Base-by-base conservation (phyloP, 495 filamentous ascomycete genomes). In the Neurospora sp. region DNA sequence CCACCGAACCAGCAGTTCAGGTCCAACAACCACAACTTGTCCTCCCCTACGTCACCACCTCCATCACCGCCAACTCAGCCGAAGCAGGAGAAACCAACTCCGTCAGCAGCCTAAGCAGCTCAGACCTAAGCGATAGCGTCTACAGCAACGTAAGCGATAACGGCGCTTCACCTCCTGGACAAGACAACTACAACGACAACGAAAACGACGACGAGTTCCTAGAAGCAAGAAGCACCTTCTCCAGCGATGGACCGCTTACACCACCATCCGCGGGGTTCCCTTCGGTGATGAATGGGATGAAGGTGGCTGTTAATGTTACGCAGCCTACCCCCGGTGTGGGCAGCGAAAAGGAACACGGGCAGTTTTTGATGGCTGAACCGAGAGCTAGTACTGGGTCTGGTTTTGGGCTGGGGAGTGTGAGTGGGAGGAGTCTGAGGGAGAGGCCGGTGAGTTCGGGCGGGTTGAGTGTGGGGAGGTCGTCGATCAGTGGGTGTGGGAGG, bases 41-140 rank as follows among this genome's bases (percentile, higher is more conserved):
- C 27, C 53, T 65, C 14, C 53, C 53, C 14, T 65, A 65, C 14
- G 27, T 61, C 12, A 61, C 53, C 53, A 16, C 53, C 3, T 18
- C 53, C 53, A 68, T 14, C 38, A 37, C 38, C 20, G 72, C 68
- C 31, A 38, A 10, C 12, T 6, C 42, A 73, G 71, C 31, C 68
- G 69, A 16, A 53, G 72, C 16, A 61, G 38, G 6, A 22, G 59
- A 39, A 39, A 14, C 61, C 6, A 39, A 39, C 42, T 74, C 69
- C 3, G 70, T 76, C 27, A 74, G 77, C 40, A 78, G 74, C 22
- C 42, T 74, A 45, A 75, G 74, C 20, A 75, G 73, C 27, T 35
- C 27, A 31, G 27, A 18, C 27, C 12, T 65, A 16, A 65, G 53
- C 53, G 53, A 65, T 65, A 16, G 27, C 27, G 14, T 65, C 44